Evolutionary conservation across 2,329 filamentous ascomycete species (phyloP).

Genomic region (Ophiostoma piceae): DNA sequence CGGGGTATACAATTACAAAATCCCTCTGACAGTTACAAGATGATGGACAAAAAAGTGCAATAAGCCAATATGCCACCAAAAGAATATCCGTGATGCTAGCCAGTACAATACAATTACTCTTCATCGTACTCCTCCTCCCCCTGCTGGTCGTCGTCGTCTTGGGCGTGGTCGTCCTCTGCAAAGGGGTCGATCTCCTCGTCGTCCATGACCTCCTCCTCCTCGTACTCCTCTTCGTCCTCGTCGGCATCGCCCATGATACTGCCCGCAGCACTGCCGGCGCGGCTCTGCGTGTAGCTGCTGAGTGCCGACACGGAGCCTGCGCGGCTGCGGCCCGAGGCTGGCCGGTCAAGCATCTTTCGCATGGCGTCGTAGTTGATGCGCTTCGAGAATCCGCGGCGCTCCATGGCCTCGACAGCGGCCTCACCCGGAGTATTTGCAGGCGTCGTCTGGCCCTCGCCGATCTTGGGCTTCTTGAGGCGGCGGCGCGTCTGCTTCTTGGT

Average conservation of each 20-base stretch:
- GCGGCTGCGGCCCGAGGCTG: constrained; percentile 35
- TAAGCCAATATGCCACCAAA: background rate
- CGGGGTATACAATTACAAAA: background rate
- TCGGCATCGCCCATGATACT: constrained; percentile 25
- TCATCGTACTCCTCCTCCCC: constrained; percentile 20
- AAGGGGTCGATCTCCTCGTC: constrained; percentile 26
- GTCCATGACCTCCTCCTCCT: constrained; percentile 23
- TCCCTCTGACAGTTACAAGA: background rate
- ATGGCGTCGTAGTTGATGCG: constrained; percentile 70
- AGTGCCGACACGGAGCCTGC: constrained; percentile 45
- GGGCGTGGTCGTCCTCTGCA: constrained; percentile 22
- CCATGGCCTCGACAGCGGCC: constrained; percentile 63
- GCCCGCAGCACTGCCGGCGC: constrained; percentile 33
- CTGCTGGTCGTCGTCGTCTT: constrained; percentile 21
- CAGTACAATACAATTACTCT: constrained; percentile 15
- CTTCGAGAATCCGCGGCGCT: constrained; percentile 64
- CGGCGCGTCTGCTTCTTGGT: constrained; percentile 35
- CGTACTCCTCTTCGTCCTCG: constrained; percentile 23
- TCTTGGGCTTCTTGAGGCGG: constrained; percentile 51
- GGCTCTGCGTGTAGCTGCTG: constrained; percentile 39
- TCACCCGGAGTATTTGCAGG: constrained; percentile 64
- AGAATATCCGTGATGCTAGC: background rate
- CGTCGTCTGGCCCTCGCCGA: constrained; percentile 61
- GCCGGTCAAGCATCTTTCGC: constrained; percentile 50
- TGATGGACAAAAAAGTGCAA: background rate